phyloP scores from a whole-genome alignment of 768 basidiomycete species.

The Roridomyces roridus region DNA sequence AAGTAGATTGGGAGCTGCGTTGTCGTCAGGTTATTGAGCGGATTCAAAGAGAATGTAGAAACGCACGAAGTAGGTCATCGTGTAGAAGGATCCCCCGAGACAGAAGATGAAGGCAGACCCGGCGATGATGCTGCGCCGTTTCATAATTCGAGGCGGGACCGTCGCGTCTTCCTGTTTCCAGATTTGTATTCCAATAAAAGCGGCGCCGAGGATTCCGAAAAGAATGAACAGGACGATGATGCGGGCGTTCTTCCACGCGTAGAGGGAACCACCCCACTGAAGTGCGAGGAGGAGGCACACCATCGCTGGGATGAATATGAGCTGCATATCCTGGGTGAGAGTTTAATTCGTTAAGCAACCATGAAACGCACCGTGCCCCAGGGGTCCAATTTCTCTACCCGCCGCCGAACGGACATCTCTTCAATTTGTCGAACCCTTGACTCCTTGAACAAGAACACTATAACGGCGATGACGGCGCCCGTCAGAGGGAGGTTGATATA shows the following conservation, averaged over 20 bases:
- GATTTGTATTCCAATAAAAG: conserved; percentile 22
- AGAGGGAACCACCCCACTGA: conserved; percentile 51
- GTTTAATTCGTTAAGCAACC: too few relatives aligned
- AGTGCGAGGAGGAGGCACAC: conserved; percentile 39
- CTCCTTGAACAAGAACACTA: too few relatives aligned
- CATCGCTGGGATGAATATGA: conserved; percentile 24
- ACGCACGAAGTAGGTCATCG: conserved; percentile 16
- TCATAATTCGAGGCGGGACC: conserved; percentile 22
- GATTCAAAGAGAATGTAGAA: conserved; percentile 22
- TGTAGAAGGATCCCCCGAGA: conserved; percentile 19
- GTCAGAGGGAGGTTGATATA: too few relatives aligned
- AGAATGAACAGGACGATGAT: conserved; percentile 17
- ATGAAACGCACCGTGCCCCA: too few relatives aligned
- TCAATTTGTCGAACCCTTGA: too few relatives aligned
- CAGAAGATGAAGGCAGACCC: conserved; percentile 5
- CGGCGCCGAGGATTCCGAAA: conserved; percentile 21
- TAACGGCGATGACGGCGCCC: too few relatives aligned
- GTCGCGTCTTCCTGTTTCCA: too few relatives aligned
- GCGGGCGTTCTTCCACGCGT: conserved; percentile 43
- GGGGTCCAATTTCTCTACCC: too few relatives aligned
- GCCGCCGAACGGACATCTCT: too few relatives aligned
- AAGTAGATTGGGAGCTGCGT: conserved; percentile 18
- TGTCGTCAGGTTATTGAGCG: conserved; percentile 5
- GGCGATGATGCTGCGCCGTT: conserved; percentile 16
- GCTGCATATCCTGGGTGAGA: too few relatives aligned